Evolutionary conservation across 176 grass and related monocot species (phyloP), one percentile per base, ranked within the genome.

Genomic region (Echinochloa phyllopogon): DNA sequence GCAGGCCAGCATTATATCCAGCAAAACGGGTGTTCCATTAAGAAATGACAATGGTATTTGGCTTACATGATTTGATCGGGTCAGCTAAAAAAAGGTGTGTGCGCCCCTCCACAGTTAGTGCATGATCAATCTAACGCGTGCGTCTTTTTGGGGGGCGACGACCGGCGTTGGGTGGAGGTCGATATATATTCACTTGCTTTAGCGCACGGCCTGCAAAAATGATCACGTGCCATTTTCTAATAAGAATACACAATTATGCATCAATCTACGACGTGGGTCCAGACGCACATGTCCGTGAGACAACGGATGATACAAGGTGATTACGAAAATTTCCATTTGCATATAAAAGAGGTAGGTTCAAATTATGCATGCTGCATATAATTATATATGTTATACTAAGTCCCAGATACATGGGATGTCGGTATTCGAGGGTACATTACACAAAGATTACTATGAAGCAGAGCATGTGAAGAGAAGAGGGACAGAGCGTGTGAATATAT

Each of bases 1-100:
- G 84, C 68, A 63, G 33, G 43, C 76, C 76, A 74, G 59, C 72
- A 66, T 11, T 66, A 55, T 53, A 15, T 55, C n/a, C 72, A 29
- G 66, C 16, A 62, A 72, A 71, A 44, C 37, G 57, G 57, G 38
- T 1, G n/a, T 13, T 24, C 42, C 52, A 85, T 78, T 71, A 38
- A 61, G 18, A 68, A 59, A 58, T 69, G 13, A 20, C 5, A 48
- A 38, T 45, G 14, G 39, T 20, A 56, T 76, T 67, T 27, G 48
- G 16, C n/a, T 44, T 43, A 20, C 39, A 9, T 20, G 45, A 63
- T 71, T 71, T 41, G 67, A 72, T 27, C 76, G 40, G 67, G 76
- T 72, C 76, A 79, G 7, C 66, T 15, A 63, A 72, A 72, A 12
- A 12, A 33, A 50, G 53, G 5, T 29, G 47, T 76, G 60, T 75